A percentile compares a stretch with the other conserved stretches of the same genome.
Evolutionary conservation across 148 eudicot genomes (phyloP).

Genomic region (Chenopodium quinoa): DNA sequence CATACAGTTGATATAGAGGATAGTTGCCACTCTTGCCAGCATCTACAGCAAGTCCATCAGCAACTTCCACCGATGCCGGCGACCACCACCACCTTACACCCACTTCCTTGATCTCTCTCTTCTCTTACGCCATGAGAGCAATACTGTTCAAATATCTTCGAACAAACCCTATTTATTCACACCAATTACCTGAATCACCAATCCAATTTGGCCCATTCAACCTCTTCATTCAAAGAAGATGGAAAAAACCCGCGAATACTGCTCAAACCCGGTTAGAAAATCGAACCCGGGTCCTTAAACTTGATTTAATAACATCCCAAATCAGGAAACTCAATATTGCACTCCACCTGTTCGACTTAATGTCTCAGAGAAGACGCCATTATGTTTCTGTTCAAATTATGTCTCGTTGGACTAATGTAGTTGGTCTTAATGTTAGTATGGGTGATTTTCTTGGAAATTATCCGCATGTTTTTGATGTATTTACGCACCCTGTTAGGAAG

Average conservation of each 20-base stretch:
- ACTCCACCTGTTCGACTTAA: conserved; percentile 56
- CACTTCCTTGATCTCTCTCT: neutral
- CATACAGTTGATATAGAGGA: neutral
- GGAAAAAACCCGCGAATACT: conserved; percentile 59
- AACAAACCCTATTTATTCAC: conserved; percentile 15
- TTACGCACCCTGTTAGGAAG: conserved; percentile 54
- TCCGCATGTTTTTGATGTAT: conserved; percentile 71
- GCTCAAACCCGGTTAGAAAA: conserved; percentile 71
- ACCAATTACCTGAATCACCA: conserved; percentile 8
- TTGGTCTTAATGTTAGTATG: conserved; percentile 47
- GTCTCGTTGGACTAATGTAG: conserved; percentile 57
- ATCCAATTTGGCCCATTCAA: conserved; percentile 60
- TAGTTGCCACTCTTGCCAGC: neutral
- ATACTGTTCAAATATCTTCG: conserved; percentile 11
- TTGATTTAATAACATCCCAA: conserved; percentile 41
- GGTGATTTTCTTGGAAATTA: conserved; percentile 49
- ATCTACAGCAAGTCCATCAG: too few relatives aligned
- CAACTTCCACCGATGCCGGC: neutral
- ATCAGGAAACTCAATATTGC: conserved; percentile 47
- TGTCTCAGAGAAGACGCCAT: conserved; percentile 47
- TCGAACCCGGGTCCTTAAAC: conserved; percentile 65
- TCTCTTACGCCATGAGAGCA: conserved; percentile 19
- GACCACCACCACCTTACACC: neutral
- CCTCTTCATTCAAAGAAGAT: conserved; percentile 47
- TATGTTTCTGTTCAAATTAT: conserved; percentile 60